Conservation (phyloP, 202 grass and related monocot genomes). For the Alloteropsis angusta region DNA sequence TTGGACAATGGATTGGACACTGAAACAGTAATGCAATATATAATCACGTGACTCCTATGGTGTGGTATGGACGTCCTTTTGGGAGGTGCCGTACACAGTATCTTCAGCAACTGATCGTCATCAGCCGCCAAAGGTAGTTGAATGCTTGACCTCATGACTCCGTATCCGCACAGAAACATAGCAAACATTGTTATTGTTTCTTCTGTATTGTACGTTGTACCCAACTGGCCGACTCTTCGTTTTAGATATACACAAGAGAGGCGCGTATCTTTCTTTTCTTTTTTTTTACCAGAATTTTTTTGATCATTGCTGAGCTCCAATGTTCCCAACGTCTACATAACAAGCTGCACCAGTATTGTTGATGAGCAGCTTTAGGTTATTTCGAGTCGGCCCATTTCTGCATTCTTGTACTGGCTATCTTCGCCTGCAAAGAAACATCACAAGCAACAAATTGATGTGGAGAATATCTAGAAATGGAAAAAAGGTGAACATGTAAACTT, state of each 20-base stretch:
- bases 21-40: background rate
- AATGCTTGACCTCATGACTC: background rate
- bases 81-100: background rate
- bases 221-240: background rate
- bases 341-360: background rate
- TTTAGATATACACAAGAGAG: background rate
- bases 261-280: background rate
- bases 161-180: background rate
- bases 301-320: background rate
- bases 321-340: background rate
- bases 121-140: background rate
- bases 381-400: background rate
- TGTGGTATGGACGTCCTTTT: background rate
- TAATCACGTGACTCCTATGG: background rate
- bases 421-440: background rate
- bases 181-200: background rate
- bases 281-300: background rate
- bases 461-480: too few species aligned
- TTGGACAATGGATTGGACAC: background rate
- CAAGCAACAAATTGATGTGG: background rate
- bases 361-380: background rate
- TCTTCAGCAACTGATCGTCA: background rate
- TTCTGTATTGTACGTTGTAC: background rate
- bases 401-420: background rate
- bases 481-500: background rate